phyloP scores from a whole-genome alignment of 73 alveolate genomes.

The Paramecium sonneborni region DNA sequence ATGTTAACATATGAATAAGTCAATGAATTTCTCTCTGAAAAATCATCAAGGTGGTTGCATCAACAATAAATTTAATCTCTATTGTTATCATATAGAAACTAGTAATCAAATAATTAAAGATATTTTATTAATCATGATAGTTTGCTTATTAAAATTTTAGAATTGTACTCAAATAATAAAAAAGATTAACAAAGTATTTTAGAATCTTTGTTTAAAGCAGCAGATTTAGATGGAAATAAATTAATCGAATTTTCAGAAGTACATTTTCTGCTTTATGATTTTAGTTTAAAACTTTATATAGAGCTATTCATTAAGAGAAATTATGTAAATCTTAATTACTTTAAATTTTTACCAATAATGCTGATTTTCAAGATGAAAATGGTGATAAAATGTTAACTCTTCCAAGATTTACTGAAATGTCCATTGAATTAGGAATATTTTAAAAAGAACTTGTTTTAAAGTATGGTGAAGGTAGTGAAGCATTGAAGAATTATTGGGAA shows the following conservation, averaged over 20 bases:
- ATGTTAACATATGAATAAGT: background rate
- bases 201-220: background rate
- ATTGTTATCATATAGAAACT: background rate
- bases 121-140: constrained; percentile 27
- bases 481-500: background rate
- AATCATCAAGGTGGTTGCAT: background rate
- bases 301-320: constrained; percentile 10
- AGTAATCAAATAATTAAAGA: background rate
- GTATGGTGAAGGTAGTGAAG: background rate
- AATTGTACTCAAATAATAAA: background rate
- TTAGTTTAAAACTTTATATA: constrained; percentile 41
- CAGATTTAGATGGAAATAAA: constrained; percentile 55
- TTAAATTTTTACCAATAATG: background rate
- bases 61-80: background rate
- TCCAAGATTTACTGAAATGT: constrained; percentile 37
- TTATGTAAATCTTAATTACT: background rate
- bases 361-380: constrained; percentile 52
- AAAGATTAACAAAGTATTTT: background rate
- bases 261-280: background rate
- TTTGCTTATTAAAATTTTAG: background rate
- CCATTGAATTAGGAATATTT: constrained; percentile 31
- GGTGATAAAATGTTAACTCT: constrained; percentile 39
- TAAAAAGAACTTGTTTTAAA: constrained; percentile 13
- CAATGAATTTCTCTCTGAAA: background rate
- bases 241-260: constrained; percentile 49